Conservation (phyloP, 441 rosid species). For the Biscutella laevigata region DNA sequence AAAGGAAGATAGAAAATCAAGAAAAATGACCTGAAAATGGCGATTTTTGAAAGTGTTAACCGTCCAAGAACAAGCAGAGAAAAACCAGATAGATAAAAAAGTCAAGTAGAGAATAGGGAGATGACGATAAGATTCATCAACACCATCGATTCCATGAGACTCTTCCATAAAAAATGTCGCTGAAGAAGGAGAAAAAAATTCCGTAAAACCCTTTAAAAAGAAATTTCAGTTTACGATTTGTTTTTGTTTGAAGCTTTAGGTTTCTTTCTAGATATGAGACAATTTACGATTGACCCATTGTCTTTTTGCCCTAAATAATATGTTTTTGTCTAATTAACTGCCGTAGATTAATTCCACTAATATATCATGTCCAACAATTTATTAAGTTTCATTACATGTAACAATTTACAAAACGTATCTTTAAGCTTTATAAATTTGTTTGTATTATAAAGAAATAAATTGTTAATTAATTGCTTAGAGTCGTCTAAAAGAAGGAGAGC, state of each 20-base stretch:
- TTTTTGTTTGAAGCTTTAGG: conserved; percentile 8
- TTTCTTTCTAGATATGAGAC: conserved; percentile 9
- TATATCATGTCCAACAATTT: conserved; percentile 15
- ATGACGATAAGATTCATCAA: conserved; percentile 67
- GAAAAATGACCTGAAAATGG: conserved; percentile 52
- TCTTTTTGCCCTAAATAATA: conserved; percentile 16
- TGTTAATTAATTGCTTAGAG: too few relatives aligned
- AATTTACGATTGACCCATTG: conserved; percentile 19
- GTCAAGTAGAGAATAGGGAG: conserved; percentile 67
- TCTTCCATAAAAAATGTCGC: conserved; percentile 28
- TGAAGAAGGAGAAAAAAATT: neutral
- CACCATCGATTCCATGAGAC: conserved; percentile 26
- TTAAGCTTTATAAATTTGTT: too few relatives aligned
- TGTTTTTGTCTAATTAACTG: too few relatives aligned
- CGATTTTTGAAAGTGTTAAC: conserved; percentile 70
- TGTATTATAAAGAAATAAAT: too few relatives aligned
- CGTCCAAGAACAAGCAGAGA: conserved; percentile 82
- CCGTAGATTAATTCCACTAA: conserved; percentile 12
- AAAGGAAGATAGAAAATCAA: neutral
- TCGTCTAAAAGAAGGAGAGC: conserved; percentile 16
- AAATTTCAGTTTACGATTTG: neutral
- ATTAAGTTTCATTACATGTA: neutral
- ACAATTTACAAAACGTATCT: too few relatives aligned
- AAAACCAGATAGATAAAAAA: conserved; percentile 57
- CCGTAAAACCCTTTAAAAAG: neutral